Evolutionary conservation across 2,329 filamentous ascomycete genomes (phyloP), one percentile per base, ranked within the genome.

Genomic region (Aspergillus viridinutans): DNA sequence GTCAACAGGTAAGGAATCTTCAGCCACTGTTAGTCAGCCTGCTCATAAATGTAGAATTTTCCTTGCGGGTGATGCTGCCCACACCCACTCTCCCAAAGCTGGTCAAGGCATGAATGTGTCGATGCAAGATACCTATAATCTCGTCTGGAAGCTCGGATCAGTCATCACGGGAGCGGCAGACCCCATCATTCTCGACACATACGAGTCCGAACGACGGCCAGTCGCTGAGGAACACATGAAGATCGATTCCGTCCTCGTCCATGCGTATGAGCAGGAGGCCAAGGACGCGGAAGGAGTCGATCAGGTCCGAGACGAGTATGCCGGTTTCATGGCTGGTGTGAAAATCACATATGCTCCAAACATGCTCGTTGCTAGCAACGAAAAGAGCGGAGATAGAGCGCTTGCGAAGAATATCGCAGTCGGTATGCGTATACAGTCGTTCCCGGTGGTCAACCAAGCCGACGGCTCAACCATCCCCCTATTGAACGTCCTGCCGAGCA

Each of bases 61-160:
- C 43, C 43, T 54, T 2, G 52, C 45, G 3, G 54, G 54, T 25
- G 54, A 56, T 23, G 49, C 54, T 17, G 32, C 43, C 5, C 55
- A 57, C 23, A 88, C 85, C 0, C 86, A 89, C 67, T 85, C 83
- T 5, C 86, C 85, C 10, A 88, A 87, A 70, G 84, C 84, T 0
- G 86, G 85, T 0, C 86, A 87, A 72, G 86, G 76, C 8, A 72
- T 74, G 71, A 74, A 74, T 52, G 67, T 69, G 10, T 67, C 64
- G 9, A 70, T 86, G 52, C 83, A 86, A 61, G 84, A 87, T 59
- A 56, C 74, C 20, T 81, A 82, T 64, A 84, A 84, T 56, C 76
- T 83, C 43, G 81, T 80, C 3, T 84, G 81, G 81, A 84, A 85
- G 63, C 70, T 84, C 9, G 78, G 73, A 1, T 69, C 74, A n/a